Conservation (phyloP, 2,329 filamentous ascomycete genomes). For the Fusarium sp. region DNA sequence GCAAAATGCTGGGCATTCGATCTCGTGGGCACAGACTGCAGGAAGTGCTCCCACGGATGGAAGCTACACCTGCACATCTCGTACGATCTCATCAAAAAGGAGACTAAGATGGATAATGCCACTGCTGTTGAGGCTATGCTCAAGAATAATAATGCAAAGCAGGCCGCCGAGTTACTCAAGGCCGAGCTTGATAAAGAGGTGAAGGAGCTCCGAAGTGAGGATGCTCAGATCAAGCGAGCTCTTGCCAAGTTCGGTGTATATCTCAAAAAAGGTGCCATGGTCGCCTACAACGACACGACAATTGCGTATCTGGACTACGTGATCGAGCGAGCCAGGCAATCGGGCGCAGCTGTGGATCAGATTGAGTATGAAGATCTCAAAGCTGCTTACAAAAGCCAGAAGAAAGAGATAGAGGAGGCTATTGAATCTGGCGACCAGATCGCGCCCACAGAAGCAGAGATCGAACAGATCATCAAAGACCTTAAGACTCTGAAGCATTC, state of each 20-base stretch:
- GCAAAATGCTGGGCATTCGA: neutral
- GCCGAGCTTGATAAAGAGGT: neutral
- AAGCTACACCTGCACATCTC: neutral
- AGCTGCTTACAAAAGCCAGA: no score
- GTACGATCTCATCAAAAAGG: neutral
- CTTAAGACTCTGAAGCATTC: no score
- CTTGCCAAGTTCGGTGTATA: neutral
- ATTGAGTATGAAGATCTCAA: no score
- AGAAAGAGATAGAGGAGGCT: no score
- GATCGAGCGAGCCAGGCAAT: no score
- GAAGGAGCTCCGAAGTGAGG: neutral
- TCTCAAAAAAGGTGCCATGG: neutral
- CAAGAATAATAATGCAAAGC: neutral
- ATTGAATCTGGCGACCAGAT: no score
- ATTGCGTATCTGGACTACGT: no score
- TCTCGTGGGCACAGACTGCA: neutral
- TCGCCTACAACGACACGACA: neutral
- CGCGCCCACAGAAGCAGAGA: no score
- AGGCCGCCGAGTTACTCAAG: neutral
- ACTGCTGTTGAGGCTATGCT: neutral
- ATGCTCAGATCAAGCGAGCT: neutral
- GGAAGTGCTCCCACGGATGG: neutral
- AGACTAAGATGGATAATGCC: neutral
- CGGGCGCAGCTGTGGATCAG: no score
- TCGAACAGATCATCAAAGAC: no score